Evolutionary conservation across 2,329 filamentous ascomycete species (phyloP).

Genomic region (Phoma sp.): DNA sequence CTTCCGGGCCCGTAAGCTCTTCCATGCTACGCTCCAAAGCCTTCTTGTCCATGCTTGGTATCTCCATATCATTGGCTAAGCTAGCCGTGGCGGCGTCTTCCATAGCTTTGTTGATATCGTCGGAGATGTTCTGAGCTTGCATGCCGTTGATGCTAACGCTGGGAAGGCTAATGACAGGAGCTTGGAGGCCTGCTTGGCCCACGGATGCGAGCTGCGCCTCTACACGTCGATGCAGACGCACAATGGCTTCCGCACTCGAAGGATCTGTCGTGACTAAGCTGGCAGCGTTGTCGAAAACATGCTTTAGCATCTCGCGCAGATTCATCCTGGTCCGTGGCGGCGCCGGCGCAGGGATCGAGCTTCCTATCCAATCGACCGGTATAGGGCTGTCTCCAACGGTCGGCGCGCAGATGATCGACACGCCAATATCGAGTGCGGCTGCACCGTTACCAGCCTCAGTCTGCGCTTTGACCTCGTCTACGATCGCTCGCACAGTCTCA

Average conservation of each 20-base stretch:
- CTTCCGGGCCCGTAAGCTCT: slow-evolving; percentile 35
- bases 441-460: slow-evolving; percentile 65
- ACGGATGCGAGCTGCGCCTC: slow-evolving; percentile 64
- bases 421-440: slow-evolving; percentile 72
- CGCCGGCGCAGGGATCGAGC: slow-evolving; percentile 31
- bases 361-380: slow-evolving; percentile 42
- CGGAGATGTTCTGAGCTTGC: slow-evolving; percentile 33
- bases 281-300: slow-evolving; percentile 64
- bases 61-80: slow-evolving; percentile 41
- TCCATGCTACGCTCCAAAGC: slow-evolving; percentile 42
- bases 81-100: slow-evolving; percentile 44
- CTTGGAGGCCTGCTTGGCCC: slow-evolving; percentile 32
- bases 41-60: slow-evolving; percentile 41
- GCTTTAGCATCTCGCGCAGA: slow-evolving; percentile 65
- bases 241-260: slow-evolving; percentile 64
- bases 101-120: slow-evolving; percentile 44
- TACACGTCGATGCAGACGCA: slow-evolving; percentile 68
- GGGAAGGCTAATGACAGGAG: slow-evolving; percentile 34
- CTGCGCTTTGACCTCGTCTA: slow-evolving; percentile 71
- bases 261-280: slow-evolving; percentile 64
- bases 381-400: slow-evolving; percentile 48
- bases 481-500: slow-evolving; percentile 65
- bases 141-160: slow-evolving; percentile 39
- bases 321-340: slow-evolving; percentile 54
- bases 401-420: slow-evolving; percentile 73